Evolutionary conservation across 306 rosid genomes (phyloP), one percentile per base, ranked within the genome.

Genomic region (Cajanus cajan): DNA sequence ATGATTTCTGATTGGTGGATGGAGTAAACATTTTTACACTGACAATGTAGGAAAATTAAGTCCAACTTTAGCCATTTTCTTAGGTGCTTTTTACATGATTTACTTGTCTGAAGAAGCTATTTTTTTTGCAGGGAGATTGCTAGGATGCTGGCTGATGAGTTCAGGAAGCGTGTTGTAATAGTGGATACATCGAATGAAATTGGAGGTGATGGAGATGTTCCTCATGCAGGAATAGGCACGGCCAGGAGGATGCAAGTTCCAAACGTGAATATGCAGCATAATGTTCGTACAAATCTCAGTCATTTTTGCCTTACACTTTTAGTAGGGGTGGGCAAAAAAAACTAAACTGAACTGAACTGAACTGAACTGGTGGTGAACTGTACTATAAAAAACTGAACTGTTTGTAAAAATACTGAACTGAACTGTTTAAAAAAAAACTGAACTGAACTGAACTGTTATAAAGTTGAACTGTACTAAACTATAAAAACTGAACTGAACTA

Each of bases 221-320:
- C 99, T 43, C 99, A 96, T 72, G 87, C 88, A 21, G 99, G 99
- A 72, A 96, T 96, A 80, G 99, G 97, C 71, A 87, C 86, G 59
- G 98, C 99, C 25, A 93, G 99, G 85, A 91, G 99, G 89, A 93
- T 96, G 99, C 99, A 96, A 88, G 99, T 96, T 79, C 97, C 99
- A 11, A 93, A 96, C 34, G 99, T 96, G 3, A 86, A 96, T 74
- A 84, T 96, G 96, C 99, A 96, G 85, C 99, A 96, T 74, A 85
- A 86, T 70, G 98, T 94, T 63, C 57, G 97, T 81, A 45, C 82
- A 43, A 65, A 66, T 68, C 36, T 63, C 74, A 33, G 4, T 54
- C 63, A 22, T 79, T 39, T 66, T 39, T 66, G 69, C 80, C 58
- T 83, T 28, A 3, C 2, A 28, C 31, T 28, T 3, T 28, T 61